Base-by-base conservation (phyloP, 1,284 basidiomycete genomes). In the Irpex sp. region DNA sequence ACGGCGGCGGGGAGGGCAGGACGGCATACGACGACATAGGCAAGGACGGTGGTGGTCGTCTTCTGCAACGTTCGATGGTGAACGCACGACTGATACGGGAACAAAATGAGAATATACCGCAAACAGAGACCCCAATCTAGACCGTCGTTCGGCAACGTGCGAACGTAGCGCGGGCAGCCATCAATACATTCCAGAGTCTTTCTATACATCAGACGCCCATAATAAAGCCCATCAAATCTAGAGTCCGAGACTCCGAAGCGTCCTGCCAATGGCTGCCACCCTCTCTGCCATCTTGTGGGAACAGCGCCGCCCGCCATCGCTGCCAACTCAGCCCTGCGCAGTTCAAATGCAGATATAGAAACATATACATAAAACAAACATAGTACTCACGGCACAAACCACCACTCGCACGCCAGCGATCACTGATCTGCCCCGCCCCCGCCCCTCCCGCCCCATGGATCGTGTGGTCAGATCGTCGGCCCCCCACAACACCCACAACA, bases 21-120 rank as follows among this genome's bases (percentile, higher is more conserved):
- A 35, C n/a, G 53, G 33, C 53, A 55, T 55, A 35, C 53, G 53
- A 31, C 13, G 21, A 21, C 53, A 55, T 55, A 55, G 19, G n/a
- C 53, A 33, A 17, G 21, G 53, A 26, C 19, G 26, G 53, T 55
- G 53, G 53, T 55, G 53, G 53, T 21, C 19, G 53, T 55, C 19
- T 26, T 26, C 53, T 35, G 53, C 53, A 55, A 55, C 53, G 53
- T 26, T 55, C 53, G 53, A 55, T 55, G 53, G 53, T 55, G 53
- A 55, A 55, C 31, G 53, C 13, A 35, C 21, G 33, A 31, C 53
- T 55, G 53, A 55, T 55, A 55, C 53, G 53, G 31, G 53, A 55
- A 35, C 31, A 55, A 55, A 55, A 55, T 55, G 53, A 55, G 21
- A 55, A 55, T 55, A 55, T 55, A 55, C 53, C 53, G 19, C 49